phyloP scores from a whole-genome alignment of 306 rosid species.

The Lupinus albus region DNA sequence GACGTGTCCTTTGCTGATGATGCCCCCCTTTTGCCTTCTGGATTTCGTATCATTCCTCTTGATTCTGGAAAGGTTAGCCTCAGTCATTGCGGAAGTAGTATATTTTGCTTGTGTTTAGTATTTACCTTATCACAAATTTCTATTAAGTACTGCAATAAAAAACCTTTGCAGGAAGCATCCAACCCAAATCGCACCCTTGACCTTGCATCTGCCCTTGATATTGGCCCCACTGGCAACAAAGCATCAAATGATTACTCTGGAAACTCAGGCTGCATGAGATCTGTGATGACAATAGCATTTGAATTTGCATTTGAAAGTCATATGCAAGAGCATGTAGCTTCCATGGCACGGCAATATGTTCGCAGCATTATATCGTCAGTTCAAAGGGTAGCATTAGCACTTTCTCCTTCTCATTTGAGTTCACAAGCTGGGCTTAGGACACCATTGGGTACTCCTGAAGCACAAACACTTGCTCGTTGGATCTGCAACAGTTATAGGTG shows the following conservation, averaged over 20 bases:
- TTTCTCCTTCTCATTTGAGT: constrained; percentile 89
- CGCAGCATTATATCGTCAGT: constrained; percentile 98
- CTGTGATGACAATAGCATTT: constrained; percentile 47
- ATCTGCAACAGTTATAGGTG: constrained; percentile 76
- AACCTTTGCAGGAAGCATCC: constrained; percentile 78
- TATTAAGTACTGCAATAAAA: constrained; percentile 10
- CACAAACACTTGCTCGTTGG: constrained; percentile 97
- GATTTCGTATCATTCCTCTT: constrained; percentile 95
- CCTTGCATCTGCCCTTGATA: constrained; percentile 95
- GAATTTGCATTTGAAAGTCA: constrained; percentile 96
- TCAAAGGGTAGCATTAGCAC: constrained; percentile 96
- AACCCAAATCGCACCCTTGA: constrained; percentile 99
- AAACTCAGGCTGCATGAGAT: constrained; percentile 71
- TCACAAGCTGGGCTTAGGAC: constrained; percentile 84
- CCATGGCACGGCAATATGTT: constrained; percentile 97
- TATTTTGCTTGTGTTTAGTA: too few species aligned
- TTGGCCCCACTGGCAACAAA: constrained; percentile 65
- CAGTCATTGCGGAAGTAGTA: too few species aligned
- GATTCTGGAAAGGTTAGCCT: constrained; percentile 71
- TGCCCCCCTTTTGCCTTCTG: constrained; percentile 53
- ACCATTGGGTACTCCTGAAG: constrained; percentile 95
- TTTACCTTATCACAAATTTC: neutral
- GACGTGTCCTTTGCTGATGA: too few species aligned
- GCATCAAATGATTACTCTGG: constrained; percentile 65
- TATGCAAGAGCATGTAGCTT: constrained; percentile 97